Percentiles rank a stretch among this genome's conserved stretches.
These are phyloP conservation scores for Xylariaceae sp. DNA, from an alignment of 2,329 filamentous ascomycete genomes.

Conservation along the genomic window DNA sequence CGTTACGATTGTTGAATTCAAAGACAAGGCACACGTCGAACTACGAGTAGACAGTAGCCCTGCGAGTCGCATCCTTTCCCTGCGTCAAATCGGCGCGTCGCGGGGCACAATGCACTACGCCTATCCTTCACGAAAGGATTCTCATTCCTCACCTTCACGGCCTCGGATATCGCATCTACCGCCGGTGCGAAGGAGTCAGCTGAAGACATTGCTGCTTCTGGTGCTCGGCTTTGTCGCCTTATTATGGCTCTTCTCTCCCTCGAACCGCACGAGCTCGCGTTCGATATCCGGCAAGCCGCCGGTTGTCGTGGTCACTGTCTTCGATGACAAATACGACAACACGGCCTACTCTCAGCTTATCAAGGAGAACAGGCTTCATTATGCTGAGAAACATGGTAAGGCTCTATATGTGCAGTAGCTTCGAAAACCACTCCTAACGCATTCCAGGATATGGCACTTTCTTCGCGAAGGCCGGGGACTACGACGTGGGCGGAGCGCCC, in stretches of 20 bases:
- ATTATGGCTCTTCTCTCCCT: conserved; percentile 54
- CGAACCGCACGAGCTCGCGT: conserved; percentile 31
- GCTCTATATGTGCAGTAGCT: background rate
- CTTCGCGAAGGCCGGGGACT: conserved; percentile 71
- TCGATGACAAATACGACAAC: conserved; percentile 63
- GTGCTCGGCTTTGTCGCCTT: conserved; percentile 51
- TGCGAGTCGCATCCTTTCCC: background rate
- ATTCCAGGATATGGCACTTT: conserved; percentile 75
- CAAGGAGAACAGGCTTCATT: conserved; percentile 75
- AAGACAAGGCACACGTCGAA: conserved; percentile 2
- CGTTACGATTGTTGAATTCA: background rate
- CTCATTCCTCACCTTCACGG: conserved; percentile 67
- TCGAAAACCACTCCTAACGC: background rate
- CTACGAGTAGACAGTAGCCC: background rate
- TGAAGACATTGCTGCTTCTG: conserved; percentile 54
- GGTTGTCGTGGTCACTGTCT: conserved; percentile 77
- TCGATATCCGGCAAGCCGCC: conserved; percentile 49
- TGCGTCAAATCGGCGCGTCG: conserved; percentile 3
- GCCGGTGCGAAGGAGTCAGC: conserved; percentile 54
- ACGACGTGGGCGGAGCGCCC: conserved; percentile 59
- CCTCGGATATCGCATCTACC: conserved; percentile 53
- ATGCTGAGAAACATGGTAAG: conserved; percentile 80
- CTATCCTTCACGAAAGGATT: conserved; percentile 78
- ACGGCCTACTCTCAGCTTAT: conserved; percentile 66
- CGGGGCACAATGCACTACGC: conserved; percentile 73